Percentiles rank a stretch among this genome's conserved stretches.
Evolutionary conservation across 2,329 filamentous ascomycete genomes (phyloP).

Genomic region (Trichophyton equinum): DNA sequence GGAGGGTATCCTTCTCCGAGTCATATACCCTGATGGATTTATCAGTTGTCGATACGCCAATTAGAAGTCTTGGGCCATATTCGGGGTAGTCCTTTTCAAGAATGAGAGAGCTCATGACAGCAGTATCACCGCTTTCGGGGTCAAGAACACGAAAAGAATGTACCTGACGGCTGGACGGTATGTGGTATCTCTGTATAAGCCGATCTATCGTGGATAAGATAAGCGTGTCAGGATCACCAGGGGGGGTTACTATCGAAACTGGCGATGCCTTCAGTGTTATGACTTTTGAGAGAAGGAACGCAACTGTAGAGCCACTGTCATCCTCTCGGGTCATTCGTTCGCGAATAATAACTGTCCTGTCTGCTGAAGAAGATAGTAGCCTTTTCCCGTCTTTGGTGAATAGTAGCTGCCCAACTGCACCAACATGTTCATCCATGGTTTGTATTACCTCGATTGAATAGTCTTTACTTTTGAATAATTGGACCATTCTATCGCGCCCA

Average conservation of each 20-base stretch:
- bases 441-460: constrained; percentile 66
- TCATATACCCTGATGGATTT: constrained; percentile 92
- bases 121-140: constrained; percentile 64
- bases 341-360: constrained; percentile 74
- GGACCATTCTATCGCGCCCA: constrained; percentile 80
- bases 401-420: constrained; percentile 65
- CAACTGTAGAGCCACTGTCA: constrained; percentile 45
- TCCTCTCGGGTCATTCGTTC: constrained; percentile 58
- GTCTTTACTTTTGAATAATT: constrained; percentile 58
- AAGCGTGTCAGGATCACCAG: constrained; percentile 45
- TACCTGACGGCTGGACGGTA: constrained; percentile 56
- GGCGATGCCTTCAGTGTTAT: constrained; percentile 79
- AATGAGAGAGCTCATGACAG: constrained; percentile 66
- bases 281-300: constrained; percentile 63
- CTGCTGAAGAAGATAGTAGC: constrained; percentile 74
- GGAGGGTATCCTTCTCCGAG: constrained; percentile 57
- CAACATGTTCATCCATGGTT: constrained; percentile 82
- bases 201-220: constrained; percentile 51
- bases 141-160: constrained; percentile 74
- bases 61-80: constrained; percentile 52
- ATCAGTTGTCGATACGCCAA: constrained; percentile 86
- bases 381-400: constrained; percentile 59
- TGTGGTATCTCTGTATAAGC: constrained; percentile 46
- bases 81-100: constrained; percentile 43
- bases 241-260: constrained; percentile 63